Evolutionary conservation across 2,329 filamentous ascomycete species (phyloP), one percentile per base, ranked within the genome.

Genomic region (Alternaria conjuncta): DNA sequence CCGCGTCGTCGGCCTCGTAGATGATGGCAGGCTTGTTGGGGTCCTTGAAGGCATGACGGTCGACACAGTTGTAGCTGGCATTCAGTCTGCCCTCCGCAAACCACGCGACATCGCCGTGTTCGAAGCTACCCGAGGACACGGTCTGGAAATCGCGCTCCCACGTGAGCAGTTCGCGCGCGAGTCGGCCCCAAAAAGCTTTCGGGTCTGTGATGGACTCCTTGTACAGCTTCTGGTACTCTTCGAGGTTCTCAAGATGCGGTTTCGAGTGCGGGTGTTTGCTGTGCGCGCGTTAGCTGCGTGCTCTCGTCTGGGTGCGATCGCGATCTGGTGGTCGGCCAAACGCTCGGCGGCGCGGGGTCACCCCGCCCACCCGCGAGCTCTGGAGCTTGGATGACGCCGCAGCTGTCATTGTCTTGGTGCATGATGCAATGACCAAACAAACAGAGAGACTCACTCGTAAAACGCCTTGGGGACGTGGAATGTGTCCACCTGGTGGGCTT

Each of bases 61-160:
- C 96, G 69, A 99, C 90, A 78, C 94, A 97, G 86, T 99, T 99
- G 89, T 94, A 98, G 26, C 92, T 96, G 67, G 96, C 96, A 77
- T 99, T 99, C 77, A 99, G 86, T 75, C 90, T 89, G 71, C 96
- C 96, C 84, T 97, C 96, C 65, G 94, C 83, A 79, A 98, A 99
- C 95, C 96, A 99, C 67, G 94, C 92, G 77, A 87, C 90, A 84
- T 99, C 94, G 72, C 96, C 96, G 67, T 91, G 86, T 57, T 80
- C 80, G 60, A 99, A 88, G 28, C 89, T 89, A 65, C 96, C 96
- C 63, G 86, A 88, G 80, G 89, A 89, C 57, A 96, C 94, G 12
- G 94, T 98, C 81, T 97, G 84, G 83, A 99, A 99, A 78, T 98
- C 95, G 71, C 87, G 88, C 70, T 93, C 90, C 92, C 96, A 99